Base-by-base conservation (phyloP, 2,329 filamentous ascomycete genomes). In the Calonectria henricotiae region DNA sequence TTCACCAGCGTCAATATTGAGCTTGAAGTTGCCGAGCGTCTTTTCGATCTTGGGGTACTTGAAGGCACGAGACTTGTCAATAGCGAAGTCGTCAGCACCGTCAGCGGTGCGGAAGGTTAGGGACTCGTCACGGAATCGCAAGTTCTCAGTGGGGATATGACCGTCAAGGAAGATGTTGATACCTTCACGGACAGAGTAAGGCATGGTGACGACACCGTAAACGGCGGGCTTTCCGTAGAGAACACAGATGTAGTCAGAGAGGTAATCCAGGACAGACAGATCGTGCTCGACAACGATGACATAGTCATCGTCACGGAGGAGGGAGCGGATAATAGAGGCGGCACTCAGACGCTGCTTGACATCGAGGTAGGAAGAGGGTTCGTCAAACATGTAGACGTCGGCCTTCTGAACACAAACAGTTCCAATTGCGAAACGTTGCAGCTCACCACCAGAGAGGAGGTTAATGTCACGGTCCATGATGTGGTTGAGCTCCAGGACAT, bases 161-260 rank as follows among this genome's bases (percentile, higher is more conserved):
- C 96, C 96, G 79, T 99, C 96, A 67, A 99, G 88, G 91, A 98
- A 99, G 82, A 98, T 97, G 82, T 98, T 98, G 91, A 98, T 98
- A 84, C 95, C 96, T 90, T 99, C 96, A 81, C 96, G 94, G 70
- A 99, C 96, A 4, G 96, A 98, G 79, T 96, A 90, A 62, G 96
- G 96, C 25, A 98, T 90, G 30, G 96, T 98, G 60, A 99, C 96
- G 62, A 99, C 96, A 91, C 96, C 96, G 79, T 99, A 99, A 54
- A 98, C 92, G 55, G 96, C 96, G 43, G 96, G 96, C 84, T 93
- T 92, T 77, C 96, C 97, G 85, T 99, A 99, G 12, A 99, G 92
- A 71, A 98, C 94, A 81, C 96, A 99, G 79, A 99, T 94, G 84
- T 96, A 99, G 84, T 99, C 96, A 67, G 96, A 99, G 67, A 99